A percentile compares a stretch with the other conserved stretches of the same genome.
These are phyloP conservation scores for Cladosporium velox DNA, from an alignment of 2,329 filamentous ascomycete species.

Conservation along the genomic window DNA sequence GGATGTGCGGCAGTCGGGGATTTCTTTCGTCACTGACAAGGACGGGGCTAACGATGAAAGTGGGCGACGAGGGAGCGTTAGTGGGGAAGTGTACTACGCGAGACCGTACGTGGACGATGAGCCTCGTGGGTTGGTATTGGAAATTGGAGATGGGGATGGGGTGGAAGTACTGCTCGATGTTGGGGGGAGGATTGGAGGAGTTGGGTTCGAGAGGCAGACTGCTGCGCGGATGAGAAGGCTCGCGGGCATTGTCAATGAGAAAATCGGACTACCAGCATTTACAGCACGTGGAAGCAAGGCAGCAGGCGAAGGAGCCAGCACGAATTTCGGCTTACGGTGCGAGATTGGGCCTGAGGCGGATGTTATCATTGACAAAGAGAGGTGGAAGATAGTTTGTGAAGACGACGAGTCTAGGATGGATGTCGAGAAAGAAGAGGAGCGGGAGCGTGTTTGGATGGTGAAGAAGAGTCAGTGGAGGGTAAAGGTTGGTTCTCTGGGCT, in stretches of 20 bases:
- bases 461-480: constrained; percentile 34
- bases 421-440: neutral
- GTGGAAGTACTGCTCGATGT: constrained; percentile 27
- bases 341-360: constrained; percentile 62
- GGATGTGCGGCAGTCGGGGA: constrained; percentile 84
- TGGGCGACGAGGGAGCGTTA: neutral
- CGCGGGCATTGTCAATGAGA: constrained; percentile 78
- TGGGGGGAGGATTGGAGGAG: constrained; percentile 3
- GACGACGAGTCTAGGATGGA: neutral
- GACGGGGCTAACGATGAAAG: constrained; percentile 20
- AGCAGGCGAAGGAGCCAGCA: constrained; percentile 41
- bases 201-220: constrained; percentile 66
- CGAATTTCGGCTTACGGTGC: constrained; percentile 50
- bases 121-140: constrained; percentile 73
- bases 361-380: constrained; percentile 55
- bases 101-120: constrained; percentile 82
- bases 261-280: constrained; percentile 65
- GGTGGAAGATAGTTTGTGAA: constrained; percentile 23
- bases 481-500: constrained; percentile 26
- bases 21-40: constrained; percentile 63
- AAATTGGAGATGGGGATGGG: constrained; percentile 69
- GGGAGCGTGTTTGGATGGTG: constrained; percentile 30
- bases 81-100: constrained; percentile 72
- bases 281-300: constrained; percentile 23
- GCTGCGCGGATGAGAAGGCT: constrained; percentile 71